These are phyloP conservation scores for Dipodascopsis tothii DNA, from an alignment of 805 yeast genomes.

Conservation along the genomic window DNA sequence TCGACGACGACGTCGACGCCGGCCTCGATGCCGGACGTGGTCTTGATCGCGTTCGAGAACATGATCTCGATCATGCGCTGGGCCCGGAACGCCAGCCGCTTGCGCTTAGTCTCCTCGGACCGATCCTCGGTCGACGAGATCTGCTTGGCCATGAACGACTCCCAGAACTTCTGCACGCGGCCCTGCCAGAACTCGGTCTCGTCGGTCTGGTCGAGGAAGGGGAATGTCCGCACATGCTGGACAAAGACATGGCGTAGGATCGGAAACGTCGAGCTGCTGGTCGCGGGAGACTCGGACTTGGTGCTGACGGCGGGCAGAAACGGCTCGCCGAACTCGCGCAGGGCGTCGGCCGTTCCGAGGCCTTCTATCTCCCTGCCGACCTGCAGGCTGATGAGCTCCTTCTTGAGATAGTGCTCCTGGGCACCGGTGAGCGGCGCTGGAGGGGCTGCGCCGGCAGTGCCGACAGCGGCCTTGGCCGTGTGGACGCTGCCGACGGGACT, in stretches of 20 bases:
- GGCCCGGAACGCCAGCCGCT: slow-evolving; percentile 54
- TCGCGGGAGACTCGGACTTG: neutral
- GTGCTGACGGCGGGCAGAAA: slow-evolving; percentile 38
- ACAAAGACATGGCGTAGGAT: slow-evolving; percentile 58
- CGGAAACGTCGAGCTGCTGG: slow-evolving; percentile 45
- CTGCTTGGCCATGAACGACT: slow-evolving; percentile 63
- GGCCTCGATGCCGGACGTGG: slow-evolving; percentile 30
- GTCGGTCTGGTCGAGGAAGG: slow-evolving; percentile 51
- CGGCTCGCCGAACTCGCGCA: slow-evolving; percentile 71
- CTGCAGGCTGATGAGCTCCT: slow-evolving; percentile 62
- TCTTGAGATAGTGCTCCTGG: slow-evolving; percentile 82
- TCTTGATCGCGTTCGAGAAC: slow-evolving; percentile 66
- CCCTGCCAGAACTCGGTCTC: slow-evolving; percentile 68
- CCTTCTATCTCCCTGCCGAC: slow-evolving; percentile 54
- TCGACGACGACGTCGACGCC: slow-evolving; percentile 9
- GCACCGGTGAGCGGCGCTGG: slow-evolving; percentile 40
- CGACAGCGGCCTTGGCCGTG: neutral
- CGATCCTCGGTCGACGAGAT: slow-evolving; percentile 70
- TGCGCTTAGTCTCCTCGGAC: slow-evolving; percentile 64
- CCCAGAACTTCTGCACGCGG: slow-evolving; percentile 74
- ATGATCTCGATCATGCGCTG: slow-evolving; percentile 56
- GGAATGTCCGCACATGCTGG: slow-evolving; percentile 60
- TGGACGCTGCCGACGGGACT: neutral
- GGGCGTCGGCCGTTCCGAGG: slow-evolving; percentile 53
- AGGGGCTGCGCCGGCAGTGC: neutral